Conservation (phyloP, 192 early-diverging fungal species). For the Spinellus fusiger region DNA sequence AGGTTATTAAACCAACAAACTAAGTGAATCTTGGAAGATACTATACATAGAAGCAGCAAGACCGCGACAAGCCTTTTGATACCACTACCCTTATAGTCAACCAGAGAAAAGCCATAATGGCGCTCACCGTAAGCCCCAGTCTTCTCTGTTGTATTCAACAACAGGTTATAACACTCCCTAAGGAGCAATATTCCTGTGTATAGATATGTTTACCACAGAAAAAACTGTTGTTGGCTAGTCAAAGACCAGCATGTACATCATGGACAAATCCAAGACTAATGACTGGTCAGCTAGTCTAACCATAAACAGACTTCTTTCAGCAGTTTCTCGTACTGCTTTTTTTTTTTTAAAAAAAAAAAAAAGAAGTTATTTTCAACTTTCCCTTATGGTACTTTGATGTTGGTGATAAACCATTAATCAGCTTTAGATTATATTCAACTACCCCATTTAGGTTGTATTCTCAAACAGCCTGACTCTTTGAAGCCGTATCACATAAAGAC, state of each 20-base stretch:
- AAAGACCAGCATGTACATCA: constrained; percentile 43
- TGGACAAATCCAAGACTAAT: constrained; percentile 36
- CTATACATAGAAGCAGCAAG: constrained; percentile 7
- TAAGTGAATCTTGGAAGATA: constrained; percentile 22
- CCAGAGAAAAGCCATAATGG: constrained; percentile 22
- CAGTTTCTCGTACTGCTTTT: constrained; percentile 81
- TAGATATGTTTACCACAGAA: constrained; percentile 47
- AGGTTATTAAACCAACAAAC: constrained; percentile 59
- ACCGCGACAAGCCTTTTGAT: background rate
- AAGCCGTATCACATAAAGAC: constrained; percentile 46
- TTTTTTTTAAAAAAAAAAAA: constrained; percentile 83
- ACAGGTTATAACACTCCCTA: constrained; percentile 50
- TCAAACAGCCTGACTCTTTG: constrained; percentile 26
- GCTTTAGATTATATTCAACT: constrained; percentile 75
- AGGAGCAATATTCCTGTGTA: constrained; percentile 43
- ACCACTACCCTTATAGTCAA: background rate
- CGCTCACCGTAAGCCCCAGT: constrained; percentile 52
- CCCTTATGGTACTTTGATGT: constrained; percentile 72
- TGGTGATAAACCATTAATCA: constrained; percentile 71
- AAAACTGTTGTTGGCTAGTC: constrained; percentile 54
- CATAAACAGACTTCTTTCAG: constrained; percentile 69
- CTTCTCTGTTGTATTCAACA: constrained; percentile 42
- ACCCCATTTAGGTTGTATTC: constrained; percentile 66
- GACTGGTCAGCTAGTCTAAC: constrained; percentile 47
- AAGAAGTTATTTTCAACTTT: constrained; percentile 84